These are phyloP conservation scores for Cladosporium oxysporum DNA, from an alignment of 2,329 filamentous ascomycete genomes.

Conservation along the genomic window DNA sequence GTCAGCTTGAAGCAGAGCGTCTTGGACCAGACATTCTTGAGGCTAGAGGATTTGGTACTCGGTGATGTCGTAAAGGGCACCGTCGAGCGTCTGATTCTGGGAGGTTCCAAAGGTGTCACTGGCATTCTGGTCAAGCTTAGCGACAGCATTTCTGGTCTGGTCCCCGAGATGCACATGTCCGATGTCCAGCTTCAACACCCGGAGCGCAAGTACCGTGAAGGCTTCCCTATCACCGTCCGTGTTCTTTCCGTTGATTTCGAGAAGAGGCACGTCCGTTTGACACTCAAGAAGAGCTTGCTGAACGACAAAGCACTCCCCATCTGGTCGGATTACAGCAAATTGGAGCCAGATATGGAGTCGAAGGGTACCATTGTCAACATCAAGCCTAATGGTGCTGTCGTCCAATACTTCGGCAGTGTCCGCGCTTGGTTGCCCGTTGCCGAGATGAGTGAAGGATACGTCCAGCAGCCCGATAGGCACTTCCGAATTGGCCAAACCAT, in stretches of 20 bases:
- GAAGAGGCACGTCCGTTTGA: conserved; percentile 80
- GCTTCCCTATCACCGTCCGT: conserved; percentile 78
- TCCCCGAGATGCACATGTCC: conserved; percentile 83
- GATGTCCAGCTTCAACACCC: conserved; percentile 87
- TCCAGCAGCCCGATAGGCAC: conserved; percentile 83
- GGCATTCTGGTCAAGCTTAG: conserved; percentile 82
- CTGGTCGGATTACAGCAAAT: conserved; percentile 74
- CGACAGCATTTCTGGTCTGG: conserved; percentile 85
- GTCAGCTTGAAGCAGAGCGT: conserved; percentile 80
- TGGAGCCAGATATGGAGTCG: conserved; percentile 72
- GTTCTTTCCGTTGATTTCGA: conserved; percentile 77
- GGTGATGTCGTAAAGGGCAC: conserved; percentile 79
- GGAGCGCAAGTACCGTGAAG: conserved; percentile 93
- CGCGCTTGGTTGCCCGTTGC: conserved; percentile 87
- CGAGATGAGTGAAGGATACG: conserved; percentile 98
- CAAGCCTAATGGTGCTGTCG: conserved; percentile 74
- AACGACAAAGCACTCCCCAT: conserved; percentile 71
- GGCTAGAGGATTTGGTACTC: conserved; percentile 85
- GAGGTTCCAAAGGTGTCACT: conserved; percentile 74
- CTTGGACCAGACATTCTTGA: conserved; percentile 83
- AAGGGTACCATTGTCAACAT: conserved; percentile 87
- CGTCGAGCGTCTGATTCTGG: conserved; percentile 79
- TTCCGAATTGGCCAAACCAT: conserved; percentile 91
- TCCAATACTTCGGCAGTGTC: conserved; percentile 87
- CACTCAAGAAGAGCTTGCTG: conserved; percentile 90